Base-by-base conservation (phyloP, 148 eudicot genomes). In the Nyssa sinensis region DNA sequence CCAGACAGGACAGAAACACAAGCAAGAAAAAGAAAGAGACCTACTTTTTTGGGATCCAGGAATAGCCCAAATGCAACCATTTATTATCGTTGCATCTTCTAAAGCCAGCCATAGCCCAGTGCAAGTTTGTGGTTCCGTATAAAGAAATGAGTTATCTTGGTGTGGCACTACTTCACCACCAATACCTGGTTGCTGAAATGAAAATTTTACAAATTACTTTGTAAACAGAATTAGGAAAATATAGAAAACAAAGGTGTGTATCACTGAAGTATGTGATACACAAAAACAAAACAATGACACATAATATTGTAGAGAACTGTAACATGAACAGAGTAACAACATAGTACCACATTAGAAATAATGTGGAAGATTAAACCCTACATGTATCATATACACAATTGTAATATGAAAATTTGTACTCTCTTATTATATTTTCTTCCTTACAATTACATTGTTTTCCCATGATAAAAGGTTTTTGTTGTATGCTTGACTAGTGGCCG, bases 131-230 rank as follows among this genome's bases (percentile, higher is more conserved):
- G 99, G 99, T 57, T 90, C 90, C 6, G 99, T 93, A 77, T 85
- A 91, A 28, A 95, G 89, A 87, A 95, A 95, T 21, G 99, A 91
- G 65, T 93, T 93, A 81, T 95, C 99, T 83, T 92, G 96, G 79
- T 95, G 99, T 13, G 97, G 99, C 69, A 93, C 99, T 35, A 95
- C 99, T 78, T 95, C 99, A 58, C 99, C 98, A 16, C 98, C 99
- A 73, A 95, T 95, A 39, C 99, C 99, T 34, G 99, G 99, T 95
- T 93, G 99, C 99, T 95, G 97, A 67, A 84, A 74, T 72, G 59
- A 72, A 81, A 44, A 32, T 19, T 44, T 44, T 55, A 55, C 19
- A 19, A 55, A 55, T 55, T 55, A 19, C 59, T 55, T 21, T 19
- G 1, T 44, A 44, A 12, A 55, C 59, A 55, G 59, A 55, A 55